Evolutionary conservation across 257 asterid species (phyloP), one percentile per base, ranked within the genome.

Genomic region (Anisodus tanguticus): DNA sequence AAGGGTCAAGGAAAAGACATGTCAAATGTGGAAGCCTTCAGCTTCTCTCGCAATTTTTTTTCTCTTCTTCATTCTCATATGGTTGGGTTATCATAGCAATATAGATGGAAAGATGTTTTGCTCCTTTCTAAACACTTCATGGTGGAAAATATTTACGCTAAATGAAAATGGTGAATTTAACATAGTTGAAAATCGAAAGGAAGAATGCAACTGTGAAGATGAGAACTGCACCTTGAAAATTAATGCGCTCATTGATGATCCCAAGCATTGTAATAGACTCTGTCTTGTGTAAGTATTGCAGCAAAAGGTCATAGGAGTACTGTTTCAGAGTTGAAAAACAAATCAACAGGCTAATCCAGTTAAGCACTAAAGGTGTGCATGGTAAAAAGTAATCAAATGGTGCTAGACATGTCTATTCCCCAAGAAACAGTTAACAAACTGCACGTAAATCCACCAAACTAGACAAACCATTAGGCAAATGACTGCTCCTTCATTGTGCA

Each of bases 261-360:
- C 99, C 98, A 86, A 97, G 98, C 97, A 97, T 95, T 66, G 91
- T 91, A 82, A 91, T 92, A 53, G 97, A 95, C 80, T 92, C 97
- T 41, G 91, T 89, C 91, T 97, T 97, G 92, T 97, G 98, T 41
- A 97, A 86, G 88, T 92, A 95, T 91, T 97, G 98, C 86, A 95
- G 88, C 90, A 97, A 93, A 60, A 97, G 94, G 86, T 97, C 98
- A 79, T 95, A 93, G 16, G 99, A 92, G 86, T 93, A 97, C 98
- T 97, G 92, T 59, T 72, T 81, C 81, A 76, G 60, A 85, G 86
- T 82, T 78, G 43, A 51, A 45, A 81, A 85, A 41, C 81, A 80
- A 69, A 82, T 77, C 62, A 89, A 87, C 63, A 66, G 67, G 86
- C 41, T 19, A 43, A 62, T 68, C 80, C 79, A 79, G 71, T 82